A percentile compares a stretch with the other conserved stretches of the same genome.
These are phyloP conservation scores for Voacanga thouarsii DNA, from an alignment of 257 asterid species.

Conservation along the genomic window DNA sequence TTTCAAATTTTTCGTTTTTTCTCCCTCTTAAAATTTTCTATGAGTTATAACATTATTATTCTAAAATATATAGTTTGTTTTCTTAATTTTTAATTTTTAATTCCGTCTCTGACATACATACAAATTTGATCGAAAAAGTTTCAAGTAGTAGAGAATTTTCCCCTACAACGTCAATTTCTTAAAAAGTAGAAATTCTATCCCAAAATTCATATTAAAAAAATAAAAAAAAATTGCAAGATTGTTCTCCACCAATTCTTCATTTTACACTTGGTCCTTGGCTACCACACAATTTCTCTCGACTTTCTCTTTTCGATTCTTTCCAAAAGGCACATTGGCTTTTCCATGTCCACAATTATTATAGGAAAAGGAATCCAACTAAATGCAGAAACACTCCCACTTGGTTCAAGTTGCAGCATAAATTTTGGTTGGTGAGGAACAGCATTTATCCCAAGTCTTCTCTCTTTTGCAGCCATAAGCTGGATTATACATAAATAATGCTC, in stretches of 20 bases:
- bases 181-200: background rate
- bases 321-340: background rate
- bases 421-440: slow-evolving; percentile 1
- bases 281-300: background rate
- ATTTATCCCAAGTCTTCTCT: background rate
- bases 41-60: too few relatives aligned
- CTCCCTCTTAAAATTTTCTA: too few relatives aligned
- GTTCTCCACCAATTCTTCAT: background rate
- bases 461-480: background rate
- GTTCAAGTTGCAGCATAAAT: slow-evolving; percentile 4
- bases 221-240: too few relatives aligned
- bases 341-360: background rate
- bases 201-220: background rate
- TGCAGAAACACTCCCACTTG: background rate
- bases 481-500: background rate
- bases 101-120: too few relatives aligned
- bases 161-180: background rate
- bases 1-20: too few relatives aligned
- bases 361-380: background rate
- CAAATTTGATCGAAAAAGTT: too few relatives aligned
- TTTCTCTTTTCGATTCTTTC: background rate
- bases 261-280: background rate
- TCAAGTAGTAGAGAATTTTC: background rate
- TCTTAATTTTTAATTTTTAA: too few relatives aligned
- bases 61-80: too few relatives aligned